Base-by-base conservation (phyloP, 306 rosid genomes). In the Cucurbita maxima region DNA sequence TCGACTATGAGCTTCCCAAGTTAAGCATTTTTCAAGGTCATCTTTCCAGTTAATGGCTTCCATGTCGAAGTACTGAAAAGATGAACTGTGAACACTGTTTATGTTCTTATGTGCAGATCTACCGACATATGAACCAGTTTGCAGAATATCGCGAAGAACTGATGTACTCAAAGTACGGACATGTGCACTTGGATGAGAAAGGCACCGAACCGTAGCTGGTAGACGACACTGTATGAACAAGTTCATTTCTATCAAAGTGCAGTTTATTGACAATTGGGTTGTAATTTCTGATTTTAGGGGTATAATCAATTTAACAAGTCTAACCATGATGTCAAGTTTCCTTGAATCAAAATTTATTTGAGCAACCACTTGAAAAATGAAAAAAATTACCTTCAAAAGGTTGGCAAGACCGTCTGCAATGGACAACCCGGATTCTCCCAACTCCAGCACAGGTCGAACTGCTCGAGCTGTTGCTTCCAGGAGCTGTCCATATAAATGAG, bases 391-490 rank as follows among this genome's bases (percentile, higher is more conserved):
- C 78, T 76, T 76, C 62, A 76, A 76, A 72, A 90, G 87, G 83
- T 94, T 94, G 68, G 97, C 84, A 60, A 94, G 97, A 73, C 98
- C 98, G 69, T 91, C 96, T 20, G 96, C 92, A 8, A 94, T 88
- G 15, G 95, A 88, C 76, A 90, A 44, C 74, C 97, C 96, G 51
- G 98, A 87, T 81, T 89, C 98, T 79, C 98, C 98, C 80, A 86
- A 87, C 84, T 85, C 88, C 48, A 90, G 86, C 76, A 94, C 87
- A 0, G 91, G 97, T 55, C 81, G 90, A 83, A 94, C 83, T 69
- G 96, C 97, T 81, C 92, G 86, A 69, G 98, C 98, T 19, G 97
- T 90, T 52, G 92, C 98, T 83, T 94, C 98, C 86, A 94, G 77
- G 20, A 90, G 83, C 98, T 94, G 91, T 64, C 60, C 78, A 15